Base-by-base conservation (phyloP, 2,329 filamentous ascomycete species). In the Cordyceps pruinosa region DNA sequence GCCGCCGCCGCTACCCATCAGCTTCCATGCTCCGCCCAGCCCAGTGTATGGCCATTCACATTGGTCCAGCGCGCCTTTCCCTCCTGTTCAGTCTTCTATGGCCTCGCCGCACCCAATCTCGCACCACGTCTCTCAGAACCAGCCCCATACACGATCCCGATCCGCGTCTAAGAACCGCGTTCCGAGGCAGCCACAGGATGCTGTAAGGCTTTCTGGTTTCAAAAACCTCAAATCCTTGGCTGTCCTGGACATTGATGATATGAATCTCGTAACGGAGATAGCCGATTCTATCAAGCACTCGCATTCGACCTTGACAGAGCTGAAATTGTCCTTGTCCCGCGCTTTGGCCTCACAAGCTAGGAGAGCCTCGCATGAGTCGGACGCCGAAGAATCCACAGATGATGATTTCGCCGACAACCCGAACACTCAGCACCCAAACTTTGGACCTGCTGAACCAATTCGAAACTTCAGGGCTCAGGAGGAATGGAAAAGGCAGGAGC, bases 311-410 rank as follows among this genome's bases (percentile, higher is more conserved):
- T 70, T 87, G 23, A 77, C 72, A 23, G 75, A 78, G 46, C 69
- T 87, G 26, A 75, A 78, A 51, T 68, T 87, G 15, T 86, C 84
- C 5, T 77, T 87, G 58, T 86, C 83, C 0, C 73, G 80, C 34
- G 60, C 62, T 3, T 69, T 85, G 17, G 81, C 81, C 2, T 59
- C 66, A 26, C 68, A 69, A 41, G 67, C 79, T 9, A 67, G 73
- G 30, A 70, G 67, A 48, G 68, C 70, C 1, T 62, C 67, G 9
- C 64, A 67, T 13, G 72, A 74, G 46, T 72, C 70, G 13, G 75
- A 78, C 25, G 66, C 70, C 5, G 76, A 80, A 21, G 77, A 79
- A 50, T 76, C 81, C 6, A 79, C 85, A 59, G 68, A 74, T 28
- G 79, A 84, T 57, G 81, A 84, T 15, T 79, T 82, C 58, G 74